Evolutionary conservation across 2,329 filamentous ascomycete species (phyloP), one percentile per base, ranked within the genome.

Genomic region (Eutypella sp.): DNA sequence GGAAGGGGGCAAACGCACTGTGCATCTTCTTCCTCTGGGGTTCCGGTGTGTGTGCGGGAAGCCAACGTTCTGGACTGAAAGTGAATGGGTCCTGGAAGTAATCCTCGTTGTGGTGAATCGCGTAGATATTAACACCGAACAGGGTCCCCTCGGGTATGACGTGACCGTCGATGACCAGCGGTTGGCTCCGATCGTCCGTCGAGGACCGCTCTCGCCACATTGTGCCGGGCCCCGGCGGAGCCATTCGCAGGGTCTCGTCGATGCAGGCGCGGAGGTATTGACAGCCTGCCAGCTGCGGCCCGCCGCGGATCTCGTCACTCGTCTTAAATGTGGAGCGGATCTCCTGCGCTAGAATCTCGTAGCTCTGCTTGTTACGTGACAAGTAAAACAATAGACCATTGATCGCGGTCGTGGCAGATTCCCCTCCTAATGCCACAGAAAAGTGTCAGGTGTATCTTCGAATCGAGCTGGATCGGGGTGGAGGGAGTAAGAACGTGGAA

Each of bases 1-100:
- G 47, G 18, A 56, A 56, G 49, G 7, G 68, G 64, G 0, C 70
- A 70, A 48, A 75, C 62, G 33, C 65, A 3, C 29, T 31, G n/a
- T 43, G 6, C 50, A 50, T 54, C 1, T 34, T 44, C 7, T 54
- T 40, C 49, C 43, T 52, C 11, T 37, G 34, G 5, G 53, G 23
- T n/a, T 22, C 34, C 1, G 42, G 31, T 16, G 22, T 48, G 19
- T 24, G 46, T 23, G 34, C 18, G 29, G 34, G 9, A 6, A 37
- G 45, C 56, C 55, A 58, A 9, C 56, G 46, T 10, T 58, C 56
- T 0, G 55, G 56, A 10, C 23, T 15, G 39, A 51, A 53, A 3
- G 8, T 16, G 23, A 47, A 51, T 1, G 49, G 41, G 5, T 51
- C 41, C 1, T 40, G 40, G 29, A 51, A 51, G 22, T 47, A 51